Evolutionary conservation across 257 asterid species (phyloP).

Genomic region (Anisodus acutangulus): DNA sequence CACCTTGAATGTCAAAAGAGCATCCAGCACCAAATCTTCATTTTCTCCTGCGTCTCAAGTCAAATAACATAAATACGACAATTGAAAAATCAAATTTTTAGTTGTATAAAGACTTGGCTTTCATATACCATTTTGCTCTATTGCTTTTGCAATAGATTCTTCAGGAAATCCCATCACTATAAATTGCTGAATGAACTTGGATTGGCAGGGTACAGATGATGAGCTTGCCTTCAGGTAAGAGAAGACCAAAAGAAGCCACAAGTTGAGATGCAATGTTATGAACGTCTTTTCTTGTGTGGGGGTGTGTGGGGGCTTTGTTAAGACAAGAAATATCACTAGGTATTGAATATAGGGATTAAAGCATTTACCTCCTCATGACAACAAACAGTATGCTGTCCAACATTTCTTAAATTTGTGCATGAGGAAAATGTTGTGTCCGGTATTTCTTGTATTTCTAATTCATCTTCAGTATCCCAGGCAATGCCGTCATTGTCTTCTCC

Average conservation of each 20-base stretch:
- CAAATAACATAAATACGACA: conserved; percentile 23
- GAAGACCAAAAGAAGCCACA: neutral
- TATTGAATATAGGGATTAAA: neutral
- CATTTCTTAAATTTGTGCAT: conserved; percentile 9
- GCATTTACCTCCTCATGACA: conserved; percentile 27
- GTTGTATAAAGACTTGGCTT: neutral
- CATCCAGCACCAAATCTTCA: conserved; percentile 58
- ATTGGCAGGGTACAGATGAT: conserved; percentile 34
- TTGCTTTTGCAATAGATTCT: conserved; percentile 44
- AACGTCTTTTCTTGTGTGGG: neutral
- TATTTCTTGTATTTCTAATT: conserved; percentile 38
- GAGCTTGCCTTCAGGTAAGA: conserved; percentile 38
- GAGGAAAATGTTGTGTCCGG: conserved; percentile 19
- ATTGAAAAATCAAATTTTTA: neutral
- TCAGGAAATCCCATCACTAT: conserved; percentile 48
- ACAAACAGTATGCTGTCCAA: neutral
- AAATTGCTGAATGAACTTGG: conserved; percentile 35
- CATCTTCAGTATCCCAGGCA: conserved; percentile 56
- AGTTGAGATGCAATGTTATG: neutral
- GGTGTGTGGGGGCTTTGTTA: no score
- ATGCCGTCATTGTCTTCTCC: conserved; percentile 39
- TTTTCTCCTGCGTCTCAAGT: conserved; percentile 55
- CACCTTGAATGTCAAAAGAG: conserved; percentile 67
- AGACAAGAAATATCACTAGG: neutral
- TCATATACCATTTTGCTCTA: conserved; percentile 45